phyloP scores from a whole-genome alignment of 805 yeast genomes.

The Saturnispora quitensis region DNA sequence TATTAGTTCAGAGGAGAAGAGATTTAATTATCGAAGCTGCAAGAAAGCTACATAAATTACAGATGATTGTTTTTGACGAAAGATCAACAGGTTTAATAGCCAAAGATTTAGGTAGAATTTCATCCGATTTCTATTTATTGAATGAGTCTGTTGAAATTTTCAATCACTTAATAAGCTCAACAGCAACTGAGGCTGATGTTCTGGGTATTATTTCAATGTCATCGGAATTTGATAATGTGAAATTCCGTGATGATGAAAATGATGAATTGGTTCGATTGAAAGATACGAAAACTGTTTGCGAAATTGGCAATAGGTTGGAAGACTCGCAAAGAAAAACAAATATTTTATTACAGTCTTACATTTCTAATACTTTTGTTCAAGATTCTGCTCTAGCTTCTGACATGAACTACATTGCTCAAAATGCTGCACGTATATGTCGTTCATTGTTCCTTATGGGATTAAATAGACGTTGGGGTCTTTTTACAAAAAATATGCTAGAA shows the following conservation, averaged over 20 bases:
- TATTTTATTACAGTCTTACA: constrained; percentile 76
- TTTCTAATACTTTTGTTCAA: constrained; percentile 61
- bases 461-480: constrained; percentile 84
- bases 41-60: constrained; percentile 69
- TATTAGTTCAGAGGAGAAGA: constrained; percentile 61
- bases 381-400: constrained; percentile 84
- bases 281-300: constrained; percentile 63
- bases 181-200: constrained; percentile 87
- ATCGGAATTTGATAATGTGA: constrained; percentile 85
- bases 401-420: constrained; percentile 89
- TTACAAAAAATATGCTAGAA: constrained; percentile 64
- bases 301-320: constrained; percentile 68
- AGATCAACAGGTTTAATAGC: constrained; percentile 67
- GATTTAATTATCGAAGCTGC: constrained; percentile 77
- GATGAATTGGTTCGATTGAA: constrained; percentile 56
- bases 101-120: constrained; percentile 88
- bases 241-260: constrained; percentile 80
- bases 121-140: constrained; percentile 85
- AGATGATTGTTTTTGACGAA: constrained; percentile 92
- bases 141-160: constrained; percentile 83
- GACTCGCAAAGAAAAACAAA: constrained; percentile 82
- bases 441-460: constrained; percentile 83
- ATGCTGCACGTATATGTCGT: constrained; percentile 85
- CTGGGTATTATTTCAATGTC: constrained; percentile 84
- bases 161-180: constrained; percentile 73